Evolutionary conservation across 1,139 yeast species (phyloP), one percentile per base, ranked within the genome.

Genomic region (Pichia sp.): DNA sequence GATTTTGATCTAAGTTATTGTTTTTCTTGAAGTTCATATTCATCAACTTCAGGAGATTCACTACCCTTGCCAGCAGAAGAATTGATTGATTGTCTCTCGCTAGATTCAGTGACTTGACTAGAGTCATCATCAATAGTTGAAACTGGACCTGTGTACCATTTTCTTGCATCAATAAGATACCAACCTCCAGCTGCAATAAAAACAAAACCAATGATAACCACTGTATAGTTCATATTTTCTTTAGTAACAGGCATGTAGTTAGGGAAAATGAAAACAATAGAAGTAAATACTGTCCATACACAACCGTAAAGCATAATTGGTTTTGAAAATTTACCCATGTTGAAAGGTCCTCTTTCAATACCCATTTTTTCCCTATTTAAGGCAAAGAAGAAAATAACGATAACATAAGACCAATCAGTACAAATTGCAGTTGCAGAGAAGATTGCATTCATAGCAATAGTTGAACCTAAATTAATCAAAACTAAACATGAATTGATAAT

Each of bases 171-270:
- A 27, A 63, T 7, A 4, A 46, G 31, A 51, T 63, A 65, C 68
- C 68, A 65, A 26, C 61, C 59, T 48, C 66, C 65, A 36, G 68
- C 62, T 30, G 53, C 56, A 43, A 65, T 55, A 46, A 65, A 61
- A 6, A 59, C 66, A 43, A 59, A 58, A 6, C 67, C 68, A 35
- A 65, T 42, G 29, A 75, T 75, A 10, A 68, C 77, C 49, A 68
- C 68, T 4, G 75, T 74, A 58, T 75, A 75, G 58, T 75, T 75
- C 79, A 74, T 75, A 56, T 71, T 68, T 28, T 71, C 72, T 31
- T 70, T 70, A 10, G 68, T 63, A 7, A 72, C 79, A 2, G 79
- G 79, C 76, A 73, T 72, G 43, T 69, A 73, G 40, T 74, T 62
- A 28, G 79, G 79, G 66, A 74, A 70, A 50, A 74, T 64, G 56